Evolutionary conservation across 164 flowering plant genomes (phyloP), one percentile per base, ranked within the genome.

Genomic region (Piper betle): DNA sequence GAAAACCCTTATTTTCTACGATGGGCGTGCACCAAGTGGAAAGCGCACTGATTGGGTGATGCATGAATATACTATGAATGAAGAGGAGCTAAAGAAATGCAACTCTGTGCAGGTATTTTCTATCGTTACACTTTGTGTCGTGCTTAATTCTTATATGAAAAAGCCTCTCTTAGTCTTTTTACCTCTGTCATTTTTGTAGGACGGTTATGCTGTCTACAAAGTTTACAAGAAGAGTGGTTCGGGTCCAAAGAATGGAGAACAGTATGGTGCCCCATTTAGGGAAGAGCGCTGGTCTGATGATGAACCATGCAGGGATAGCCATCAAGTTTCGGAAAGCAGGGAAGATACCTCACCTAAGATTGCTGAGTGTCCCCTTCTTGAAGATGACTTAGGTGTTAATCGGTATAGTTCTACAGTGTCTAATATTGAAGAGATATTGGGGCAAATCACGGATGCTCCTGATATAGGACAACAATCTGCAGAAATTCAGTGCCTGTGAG

Each of bases 241-340:
- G 58, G 99, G 99, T 62, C 99, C 99, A 37, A 91, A 91, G 70
- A 91, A 91, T 78, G 97, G 99, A 1, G 99, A 86, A 75, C 93
- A 94, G 65, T 94, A 94, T 74, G 99, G 99, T 25, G 97, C 97
- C 0, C 89, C 86, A 4, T 85, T 90, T 65, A 75, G 61, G 52
- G 99, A 94, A 63, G 99, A 94, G 67, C 96, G 87, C 0, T 94
- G 96, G 96, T 74, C 62, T 37, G 97, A 88, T 61, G 87, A 88
- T 54, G 68, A 61, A 10, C 19, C 54, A 9, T 68, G 60, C 63
- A 67, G 52, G 18, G 66, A 53, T 59, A 60, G n/a, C 42, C 48
- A 46, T 7, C 16, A 25, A 12, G 56, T 46, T 63, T 67, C 50
- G 67, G 62, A 48, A 53, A 56, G 12, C 37, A n/a, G 38, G 53